Evolutionary conservation across 2,329 filamentous ascomycete genomes (phyloP).

Genomic region (Alternaria brassicicola): DNA sequence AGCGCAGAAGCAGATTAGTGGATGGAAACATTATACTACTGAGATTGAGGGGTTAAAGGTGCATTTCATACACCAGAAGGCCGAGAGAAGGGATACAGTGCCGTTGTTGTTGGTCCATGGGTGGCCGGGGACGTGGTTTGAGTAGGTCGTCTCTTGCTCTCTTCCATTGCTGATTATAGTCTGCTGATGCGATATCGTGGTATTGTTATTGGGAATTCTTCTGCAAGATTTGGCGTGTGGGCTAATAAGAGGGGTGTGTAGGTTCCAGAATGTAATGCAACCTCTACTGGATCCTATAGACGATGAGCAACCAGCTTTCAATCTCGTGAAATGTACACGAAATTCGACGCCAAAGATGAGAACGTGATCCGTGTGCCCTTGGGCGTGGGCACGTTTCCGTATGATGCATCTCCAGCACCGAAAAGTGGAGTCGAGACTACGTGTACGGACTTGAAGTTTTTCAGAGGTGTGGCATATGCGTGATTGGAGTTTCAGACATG

Average conservation of each 20-base stretch:
- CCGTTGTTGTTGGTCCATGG: constrained; percentile 53
- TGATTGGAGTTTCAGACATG: neutral
- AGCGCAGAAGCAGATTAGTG: constrained; percentile 42
- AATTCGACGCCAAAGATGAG: constrained; percentile 44
- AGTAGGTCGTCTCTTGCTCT: constrained; percentile 29
- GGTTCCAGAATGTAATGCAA: constrained; percentile 46
- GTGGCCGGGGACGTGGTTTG: constrained; percentile 54
- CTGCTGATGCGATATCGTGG: neutral
- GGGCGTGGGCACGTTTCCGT: constrained; percentile 48
- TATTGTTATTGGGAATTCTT: neutral
- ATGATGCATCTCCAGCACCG: constrained; percentile 46
- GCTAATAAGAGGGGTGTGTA: neutral
- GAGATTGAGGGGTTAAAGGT: constrained; percentile 44
- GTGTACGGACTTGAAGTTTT: constrained; percentile 49
- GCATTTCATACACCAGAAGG: constrained; percentile 51
- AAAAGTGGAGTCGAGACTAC: constrained; percentile 45
- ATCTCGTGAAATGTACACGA: constrained; percentile 57
- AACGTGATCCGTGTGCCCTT: constrained; percentile 48
- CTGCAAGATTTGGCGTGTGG: neutral
- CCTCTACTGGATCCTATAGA: constrained; percentile 42
- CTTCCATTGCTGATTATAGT: neutral
- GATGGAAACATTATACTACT: constrained; percentile 45
- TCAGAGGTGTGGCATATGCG: constrained; percentile 25
- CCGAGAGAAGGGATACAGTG: constrained; percentile 44
- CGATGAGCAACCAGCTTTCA: constrained; percentile 52